Evolutionary conservation across 257 asterid species (phyloP).

Genomic region (Thymus mandschuricus): DNA sequence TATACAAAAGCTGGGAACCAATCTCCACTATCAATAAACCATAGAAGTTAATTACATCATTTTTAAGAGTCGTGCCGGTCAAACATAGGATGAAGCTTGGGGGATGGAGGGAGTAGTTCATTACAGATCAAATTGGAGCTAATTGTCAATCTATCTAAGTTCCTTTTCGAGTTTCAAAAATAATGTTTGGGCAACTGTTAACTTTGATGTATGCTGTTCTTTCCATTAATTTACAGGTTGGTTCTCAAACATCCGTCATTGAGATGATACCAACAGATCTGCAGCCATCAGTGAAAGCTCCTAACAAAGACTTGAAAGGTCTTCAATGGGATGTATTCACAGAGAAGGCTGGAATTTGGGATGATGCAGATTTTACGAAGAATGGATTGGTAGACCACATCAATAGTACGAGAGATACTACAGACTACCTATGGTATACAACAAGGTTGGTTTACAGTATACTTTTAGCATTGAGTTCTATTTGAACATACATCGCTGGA

Average conservation of each 20-base stretch:
- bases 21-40: no score
- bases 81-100: no score
- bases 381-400: constrained; percentile 81
- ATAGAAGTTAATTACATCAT: no score
- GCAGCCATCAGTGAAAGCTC: constrained; percentile 49
- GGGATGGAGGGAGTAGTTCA: no score
- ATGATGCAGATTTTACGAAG: constrained; percentile 63
- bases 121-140: not conserved
- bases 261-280: constrained; percentile 76
- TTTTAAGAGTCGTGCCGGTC: no score
- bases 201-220: constrained; percentile 14
- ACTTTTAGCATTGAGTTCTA: not conserved
- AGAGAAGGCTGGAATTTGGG: constrained; percentile 84
- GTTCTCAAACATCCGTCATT: constrained; percentile 67
- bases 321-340: constrained; percentile 74
- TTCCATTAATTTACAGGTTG: constrained; percentile 53
- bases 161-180: not conserved
- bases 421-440: constrained; percentile 90
- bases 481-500: constrained; percentile 5
- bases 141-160: constrained; percentile 3
- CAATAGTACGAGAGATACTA: constrained; percentile 81
- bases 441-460: constrained; percentile 60
- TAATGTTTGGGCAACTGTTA: constrained; percentile 7
- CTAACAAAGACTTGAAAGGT: constrained; percentile 53
- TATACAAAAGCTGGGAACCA: no score